These are phyloP conservation scores for Haplosporangium sp. DNA, from an alignment of 371 early-diverging fungal genomes.

Conservation along the genomic window DNA sequence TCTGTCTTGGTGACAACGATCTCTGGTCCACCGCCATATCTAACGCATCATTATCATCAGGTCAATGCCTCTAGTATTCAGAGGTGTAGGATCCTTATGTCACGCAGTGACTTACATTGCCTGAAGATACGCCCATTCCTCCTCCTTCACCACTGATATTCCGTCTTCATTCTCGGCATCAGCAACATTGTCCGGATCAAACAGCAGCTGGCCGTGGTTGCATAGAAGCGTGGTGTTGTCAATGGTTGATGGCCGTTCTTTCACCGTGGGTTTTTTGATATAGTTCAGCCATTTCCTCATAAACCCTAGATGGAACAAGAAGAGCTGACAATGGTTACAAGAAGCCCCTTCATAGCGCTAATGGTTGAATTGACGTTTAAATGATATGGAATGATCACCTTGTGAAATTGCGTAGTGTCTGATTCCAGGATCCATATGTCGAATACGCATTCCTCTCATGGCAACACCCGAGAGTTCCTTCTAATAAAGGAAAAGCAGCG, in stretches of 20 bases:
- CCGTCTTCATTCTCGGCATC: constrained; percentile 20
- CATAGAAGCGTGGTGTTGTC: constrained; percentile 36
- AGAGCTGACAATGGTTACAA: too few species aligned
- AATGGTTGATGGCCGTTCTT: constrained; percentile 20
- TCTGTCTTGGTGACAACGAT: constrained; percentile 13
- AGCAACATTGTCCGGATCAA: constrained; percentile 14
- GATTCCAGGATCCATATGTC: constrained; percentile 4
- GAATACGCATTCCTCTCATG: constrained; percentile 5
- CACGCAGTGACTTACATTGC: constrained; percentile 19
- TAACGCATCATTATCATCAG: not conserved
- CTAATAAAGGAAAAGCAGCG: constrained; percentile 3
- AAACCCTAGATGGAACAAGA: constrained; percentile 16
- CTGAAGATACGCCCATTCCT: constrained; percentile 33
- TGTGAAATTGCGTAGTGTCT: constrained; percentile 26
- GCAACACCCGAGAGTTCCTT: constrained; percentile 18
- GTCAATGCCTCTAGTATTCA: not conserved
- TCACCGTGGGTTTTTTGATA: constrained; percentile 24
- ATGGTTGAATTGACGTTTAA: not conserved
- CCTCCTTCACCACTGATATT: constrained; percentile 23
- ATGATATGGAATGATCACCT: constrained; percentile 7
- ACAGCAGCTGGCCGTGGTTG: constrained; percentile 24
- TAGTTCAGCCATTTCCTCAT: constrained; percentile 34
- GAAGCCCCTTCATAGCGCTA: too few species aligned
- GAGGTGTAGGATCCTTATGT: not conserved
- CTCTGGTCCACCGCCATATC: constrained; percentile 37